Percentiles rank a stretch among this genome's conserved stretches.
These are phyloP conservation scores for Pseudogymnoascus sp. DNA, from an alignment of 2,329 filamentous ascomycete species.

Conservation along the genomic window DNA sequence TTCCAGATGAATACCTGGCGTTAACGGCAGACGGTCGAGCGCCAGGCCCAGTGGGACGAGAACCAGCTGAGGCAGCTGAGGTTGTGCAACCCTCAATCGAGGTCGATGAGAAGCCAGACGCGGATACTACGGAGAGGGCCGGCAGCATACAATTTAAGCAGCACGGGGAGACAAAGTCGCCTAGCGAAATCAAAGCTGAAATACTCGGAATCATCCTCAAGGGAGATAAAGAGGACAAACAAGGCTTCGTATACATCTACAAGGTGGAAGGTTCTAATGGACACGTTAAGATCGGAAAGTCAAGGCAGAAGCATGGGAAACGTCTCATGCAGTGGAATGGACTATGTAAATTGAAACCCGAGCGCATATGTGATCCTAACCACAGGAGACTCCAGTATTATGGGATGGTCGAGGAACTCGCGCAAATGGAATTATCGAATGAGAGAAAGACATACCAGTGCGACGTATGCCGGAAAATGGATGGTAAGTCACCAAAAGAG, in stretches of 20 bases:
- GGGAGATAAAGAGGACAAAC: background rate
- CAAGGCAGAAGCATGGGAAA: background rate
- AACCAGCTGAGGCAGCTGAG: background rate
- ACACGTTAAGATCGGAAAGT: constrained; percentile 14
- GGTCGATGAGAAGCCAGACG: background rate
- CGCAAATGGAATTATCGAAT: constrained; percentile 11
- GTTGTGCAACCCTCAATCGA: background rate
- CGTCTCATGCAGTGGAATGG: constrained; percentile 9
- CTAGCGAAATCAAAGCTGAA: background rate
- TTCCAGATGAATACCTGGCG: background rate
- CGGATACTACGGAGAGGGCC: background rate
- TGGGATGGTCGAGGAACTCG: constrained; percentile 13
- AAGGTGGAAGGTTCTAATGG: background rate
- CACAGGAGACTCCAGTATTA: constrained; percentile 10
- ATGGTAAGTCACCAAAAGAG: too few species aligned
- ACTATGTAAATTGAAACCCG: background rate
- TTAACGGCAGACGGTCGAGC: background rate
- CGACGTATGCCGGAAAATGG: background rate
- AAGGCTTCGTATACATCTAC: constrained; percentile 14
- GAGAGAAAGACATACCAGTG: constrained; percentile 7
- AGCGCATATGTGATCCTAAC: constrained; percentile 7
- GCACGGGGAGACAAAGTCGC: background rate
- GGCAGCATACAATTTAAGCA: background rate
- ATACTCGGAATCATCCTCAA: background rate
- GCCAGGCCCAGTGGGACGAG: background rate